Evolutionary conservation across 345 rosid genomes (phyloP), one percentile per base, ranked within the genome.

Genomic region (Camelina sativa): DNA sequence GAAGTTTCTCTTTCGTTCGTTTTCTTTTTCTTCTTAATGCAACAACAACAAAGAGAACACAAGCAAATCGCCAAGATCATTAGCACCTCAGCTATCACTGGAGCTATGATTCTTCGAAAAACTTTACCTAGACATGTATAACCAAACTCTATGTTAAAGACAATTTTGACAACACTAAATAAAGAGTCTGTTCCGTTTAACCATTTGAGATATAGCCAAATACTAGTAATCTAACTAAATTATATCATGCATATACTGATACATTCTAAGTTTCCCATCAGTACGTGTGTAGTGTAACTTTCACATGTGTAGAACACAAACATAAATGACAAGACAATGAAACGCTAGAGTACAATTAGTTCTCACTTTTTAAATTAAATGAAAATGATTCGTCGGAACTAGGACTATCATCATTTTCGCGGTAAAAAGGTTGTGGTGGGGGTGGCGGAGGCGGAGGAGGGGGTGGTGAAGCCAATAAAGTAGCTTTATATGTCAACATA

Each of bases 391-490:
- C 38, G 16, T 48, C 67, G 3, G 67, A 47, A 48, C 28, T 65
- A 16, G 57, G 67, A 16, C 17, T 50, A 59, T 48, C 47, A 1
- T 35, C 47, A 1, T 35, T 10, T 3, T 43, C 12, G 1, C 38
- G 4, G 34, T 12, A 41, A 8, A 20, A 4, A 62, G 6, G 13
- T 51, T 23, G 19, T 20, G 67, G 67, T 20, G 67, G 67, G 2
- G 75, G 60, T 2, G 60, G 75, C 1, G 60, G 67, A 5, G 50
- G 74, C 4, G n/a, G 47, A 1, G 64, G 65, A 17, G 74, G 74
- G 5, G 74, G 67, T 2, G 75, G 67, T 7, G 67, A 3, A 6
- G 38, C 59, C 12, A 71, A 37, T 0, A 22, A 20, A 60, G 2
- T 47, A 13, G 60, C 59, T 60, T 22, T 22, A 71, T 71, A 71